Base-by-base conservation (phyloP, 2,329 filamentous ascomycete genomes). In the Verticillium nubilum region DNA sequence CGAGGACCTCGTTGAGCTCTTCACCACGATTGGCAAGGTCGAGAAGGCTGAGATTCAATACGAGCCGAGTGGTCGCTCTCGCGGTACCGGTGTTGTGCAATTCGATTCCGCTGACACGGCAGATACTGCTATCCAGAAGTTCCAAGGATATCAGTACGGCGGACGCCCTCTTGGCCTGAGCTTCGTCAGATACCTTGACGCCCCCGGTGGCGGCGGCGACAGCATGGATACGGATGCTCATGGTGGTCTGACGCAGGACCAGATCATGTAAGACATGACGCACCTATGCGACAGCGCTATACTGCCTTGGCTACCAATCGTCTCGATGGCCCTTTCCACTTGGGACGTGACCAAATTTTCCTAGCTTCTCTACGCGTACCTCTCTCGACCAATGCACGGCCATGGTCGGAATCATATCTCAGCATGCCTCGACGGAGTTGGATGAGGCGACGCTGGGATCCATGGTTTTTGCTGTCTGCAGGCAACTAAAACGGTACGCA, bases 21-120 rank as follows among this genome's bases (percentile, higher is more conserved):
- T 99, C 80, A 93, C 90, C 19, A 99, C 95, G 12, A 99, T 99
- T 70, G 95, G 95, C 64, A 97, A 97, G 74, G 95, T 99, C 61
- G 92, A 97, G 69, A 92, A 95, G 69, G 95, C 95, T n/a, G 95
- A 99, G 77, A 98, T 99, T 60, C 95, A 99, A 76, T 98, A 99
- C 71, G 95, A 99, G 74, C 90, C 91, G 4, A 98, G 96, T 69
- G 95, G 95, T 53, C 91, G 95, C 68, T 99, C 95, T 61, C 90
- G 92, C 64, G 95, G 95, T 64, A 95, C 91, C 61, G 95, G 95
- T 72, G 95, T 99, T n/a, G 95, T 99, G 59, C 88, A 95, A 63
- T 98, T 99, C 72, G 91, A 96, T 70, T 85, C 78, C 58, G 78
- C 86, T 17, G 87, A 93, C 9, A 96, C 92, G 63, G 92, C 95